Conservation (phyloP, 2,329 filamentous ascomycete species). For the Fusarium robinianum region DNA sequence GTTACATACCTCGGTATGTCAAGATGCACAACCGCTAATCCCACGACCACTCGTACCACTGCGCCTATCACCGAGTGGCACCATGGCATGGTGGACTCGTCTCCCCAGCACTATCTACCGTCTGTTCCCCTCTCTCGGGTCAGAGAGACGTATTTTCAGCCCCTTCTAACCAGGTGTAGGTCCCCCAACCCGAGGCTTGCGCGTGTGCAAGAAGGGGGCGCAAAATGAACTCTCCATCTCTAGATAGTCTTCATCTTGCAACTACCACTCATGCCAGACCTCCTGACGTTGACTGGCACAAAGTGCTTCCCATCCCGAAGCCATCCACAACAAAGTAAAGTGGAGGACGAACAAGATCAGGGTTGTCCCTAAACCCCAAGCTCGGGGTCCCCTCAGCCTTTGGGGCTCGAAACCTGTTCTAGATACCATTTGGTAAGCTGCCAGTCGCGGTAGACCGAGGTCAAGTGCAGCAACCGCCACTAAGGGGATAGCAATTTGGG, state of each 20-base stretch:
- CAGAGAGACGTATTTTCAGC: no score
- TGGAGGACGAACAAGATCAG: slow-evolving; percentile 42
- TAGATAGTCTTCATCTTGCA: neutral
- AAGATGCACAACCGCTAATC: no score
- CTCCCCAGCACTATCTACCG: no score
- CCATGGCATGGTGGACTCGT: no score
- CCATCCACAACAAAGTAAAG: slow-evolving; percentile 42
- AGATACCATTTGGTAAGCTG: slow-evolving; percentile 10
- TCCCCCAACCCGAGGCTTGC: no score
- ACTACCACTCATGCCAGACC: slow-evolving; percentile 40
- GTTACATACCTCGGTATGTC: no score
- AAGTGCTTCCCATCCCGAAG: slow-evolving; percentile 40
- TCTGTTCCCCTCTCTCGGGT: no score
- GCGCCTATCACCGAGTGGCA: no score
- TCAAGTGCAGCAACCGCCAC: slow-evolving; percentile 72
- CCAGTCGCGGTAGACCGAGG: slow-evolving; percentile 47
- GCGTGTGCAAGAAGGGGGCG: no score
- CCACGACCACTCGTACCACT: no score
- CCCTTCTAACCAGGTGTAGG: no score
- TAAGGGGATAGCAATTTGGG: slow-evolving; percentile 68
- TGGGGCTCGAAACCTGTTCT: slow-evolving; percentile 22
- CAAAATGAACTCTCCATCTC: no score
- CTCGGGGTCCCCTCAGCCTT: slow-evolving; percentile 21
- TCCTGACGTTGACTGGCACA: slow-evolving; percentile 38
- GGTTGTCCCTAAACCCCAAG: slow-evolving; percentile 40